Conservation (phyloP, 257 asterid genomes). For the Solanum virginianum region DNA sequence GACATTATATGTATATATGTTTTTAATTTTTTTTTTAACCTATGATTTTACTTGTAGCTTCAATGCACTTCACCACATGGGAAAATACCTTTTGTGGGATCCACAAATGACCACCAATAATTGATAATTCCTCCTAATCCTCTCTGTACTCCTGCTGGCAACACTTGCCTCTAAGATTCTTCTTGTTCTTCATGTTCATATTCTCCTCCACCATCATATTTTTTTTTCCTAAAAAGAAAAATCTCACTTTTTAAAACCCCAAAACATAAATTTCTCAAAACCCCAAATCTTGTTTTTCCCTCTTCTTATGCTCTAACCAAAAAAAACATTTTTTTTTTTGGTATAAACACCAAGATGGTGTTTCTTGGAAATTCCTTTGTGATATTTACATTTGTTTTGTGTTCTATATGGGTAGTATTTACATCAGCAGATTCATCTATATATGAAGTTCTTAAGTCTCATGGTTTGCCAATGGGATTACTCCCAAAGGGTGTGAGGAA, state of each 20-base stretch:
- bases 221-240: background rate
- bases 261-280: background rate
- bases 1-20: too few species aligned
- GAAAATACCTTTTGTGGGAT: background rate
- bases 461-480: conserved; percentile 83
- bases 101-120: conserved; percentile 36
- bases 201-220: background rate
- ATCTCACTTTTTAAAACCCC: background rate
- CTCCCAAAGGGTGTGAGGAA: conserved; percentile 78
- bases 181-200: conserved; percentile 1
- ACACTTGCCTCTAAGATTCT: conserved; percentile 7
- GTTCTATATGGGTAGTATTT: background rate
- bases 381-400: conserved; percentile 4
- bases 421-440: conserved; percentile 28
- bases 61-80: background rate
- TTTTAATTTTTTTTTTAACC: background rate
- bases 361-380: conserved; percentile 6
- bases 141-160: conserved; percentile 48
- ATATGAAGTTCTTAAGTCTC: conserved; percentile 44
- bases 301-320: background rate
- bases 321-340: background rate
- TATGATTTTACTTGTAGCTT: background rate
- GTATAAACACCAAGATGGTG: background rate
- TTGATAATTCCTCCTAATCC: conserved; percentile 37
- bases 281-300: background rate